Percentiles rank a stretch among this genome's conserved stretches.
These are phyloP conservation scores for Psilocybe azurescens DNA, from an alignment of 768 basidiomycete genomes.

Conservation along the genomic window DNA sequence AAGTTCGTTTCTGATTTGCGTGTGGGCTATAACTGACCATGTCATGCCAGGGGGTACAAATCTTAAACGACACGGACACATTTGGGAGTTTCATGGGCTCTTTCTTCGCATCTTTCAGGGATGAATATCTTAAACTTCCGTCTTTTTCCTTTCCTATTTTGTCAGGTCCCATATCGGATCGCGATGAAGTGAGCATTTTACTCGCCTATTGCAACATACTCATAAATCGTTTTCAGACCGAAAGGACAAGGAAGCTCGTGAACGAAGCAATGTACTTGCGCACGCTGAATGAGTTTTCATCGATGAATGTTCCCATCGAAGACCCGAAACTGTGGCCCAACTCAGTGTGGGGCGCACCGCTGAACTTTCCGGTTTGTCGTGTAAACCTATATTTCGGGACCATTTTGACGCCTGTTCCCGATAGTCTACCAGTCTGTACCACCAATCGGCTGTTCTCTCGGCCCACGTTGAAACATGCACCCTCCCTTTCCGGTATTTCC, in stretches of 20 bases:
- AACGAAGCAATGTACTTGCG: constrained; percentile 70
- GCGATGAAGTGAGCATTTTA: constrained; percentile 48
- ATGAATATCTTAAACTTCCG: constrained; percentile 72
- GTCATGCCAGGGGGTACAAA: constrained; percentile 64
- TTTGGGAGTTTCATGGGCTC: constrained; percentile 72
- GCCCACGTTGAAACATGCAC: constrained; percentile 63
- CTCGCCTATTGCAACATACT: constrained; percentile 9
- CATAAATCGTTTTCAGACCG: constrained; percentile 32
- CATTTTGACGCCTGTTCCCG: constrained; percentile 14
- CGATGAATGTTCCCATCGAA: constrained; percentile 57
- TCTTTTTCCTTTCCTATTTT: constrained; percentile 62
- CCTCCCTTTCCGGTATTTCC: constrained; percentile 58
- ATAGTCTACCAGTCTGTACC: constrained; percentile 45
- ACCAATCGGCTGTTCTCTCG: constrained; percentile 62
- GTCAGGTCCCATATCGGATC: constrained; percentile 43
- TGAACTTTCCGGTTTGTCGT: constrained; percentile 20
- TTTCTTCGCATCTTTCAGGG: constrained; percentile 64
- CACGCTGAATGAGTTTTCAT: constrained; percentile 51
- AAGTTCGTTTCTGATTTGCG: constrained; percentile 46
- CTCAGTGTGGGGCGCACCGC: constrained; percentile 18
- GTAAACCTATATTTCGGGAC: constrained; percentile 13
- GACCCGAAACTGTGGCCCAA: constrained; percentile 47
- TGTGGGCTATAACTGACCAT: neutral
- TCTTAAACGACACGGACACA: constrained; percentile 60
- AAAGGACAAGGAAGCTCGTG: constrained; percentile 47